phyloP scores from a whole-genome alignment of 208 protist species.

The Blastocrithidia nonstop region DNA sequence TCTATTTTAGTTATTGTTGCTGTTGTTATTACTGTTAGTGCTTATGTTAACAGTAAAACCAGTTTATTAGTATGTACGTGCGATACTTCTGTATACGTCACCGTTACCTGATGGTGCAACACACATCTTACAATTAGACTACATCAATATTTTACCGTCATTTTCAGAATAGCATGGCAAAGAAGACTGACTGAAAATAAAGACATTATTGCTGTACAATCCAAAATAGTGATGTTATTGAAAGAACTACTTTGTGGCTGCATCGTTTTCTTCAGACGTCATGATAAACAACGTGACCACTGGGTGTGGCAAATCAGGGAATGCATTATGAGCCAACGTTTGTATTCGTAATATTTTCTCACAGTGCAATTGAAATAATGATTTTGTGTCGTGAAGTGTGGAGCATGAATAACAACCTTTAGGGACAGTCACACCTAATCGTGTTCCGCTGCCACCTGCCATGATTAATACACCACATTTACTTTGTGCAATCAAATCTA shows the following conservation, averaged over 20 bases:
- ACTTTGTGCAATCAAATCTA: constrained; percentile 67
- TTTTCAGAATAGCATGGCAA: constrained; percentile 80
- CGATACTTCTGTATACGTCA: constrained; percentile 78
- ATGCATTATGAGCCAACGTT: constrained; percentile 26
- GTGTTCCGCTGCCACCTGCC: constrained; percentile 96
- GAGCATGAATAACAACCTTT: constrained; percentile 88
- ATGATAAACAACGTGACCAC: constrained; percentile 82
- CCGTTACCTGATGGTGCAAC: constrained; percentile 95
- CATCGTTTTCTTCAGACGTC: constrained; percentile 92
- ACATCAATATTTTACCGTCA: constrained; percentile 91
- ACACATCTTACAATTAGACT: constrained; percentile 34
- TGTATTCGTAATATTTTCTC: constrained; percentile 85
- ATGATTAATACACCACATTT: constrained; percentile 89
- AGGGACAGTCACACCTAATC: constrained; percentile 90
- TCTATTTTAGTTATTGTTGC: constrained; percentile 2
- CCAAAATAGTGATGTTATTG: constrained; percentile 89
- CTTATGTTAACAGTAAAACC: background rate
- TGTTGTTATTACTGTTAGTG: background rate
- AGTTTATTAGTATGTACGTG: too few species aligned
- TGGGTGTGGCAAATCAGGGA: background rate
- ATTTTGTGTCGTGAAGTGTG: constrained; percentile 30
- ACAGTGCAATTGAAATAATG: constrained; percentile 95
- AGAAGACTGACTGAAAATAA: constrained; percentile 91
- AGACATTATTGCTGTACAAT: constrained; percentile 67
- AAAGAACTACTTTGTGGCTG: constrained; percentile 87